phyloP scores from a whole-genome alignment of 768 basidiomycete genomes.

The Kwoniella heveanensis region DNA sequence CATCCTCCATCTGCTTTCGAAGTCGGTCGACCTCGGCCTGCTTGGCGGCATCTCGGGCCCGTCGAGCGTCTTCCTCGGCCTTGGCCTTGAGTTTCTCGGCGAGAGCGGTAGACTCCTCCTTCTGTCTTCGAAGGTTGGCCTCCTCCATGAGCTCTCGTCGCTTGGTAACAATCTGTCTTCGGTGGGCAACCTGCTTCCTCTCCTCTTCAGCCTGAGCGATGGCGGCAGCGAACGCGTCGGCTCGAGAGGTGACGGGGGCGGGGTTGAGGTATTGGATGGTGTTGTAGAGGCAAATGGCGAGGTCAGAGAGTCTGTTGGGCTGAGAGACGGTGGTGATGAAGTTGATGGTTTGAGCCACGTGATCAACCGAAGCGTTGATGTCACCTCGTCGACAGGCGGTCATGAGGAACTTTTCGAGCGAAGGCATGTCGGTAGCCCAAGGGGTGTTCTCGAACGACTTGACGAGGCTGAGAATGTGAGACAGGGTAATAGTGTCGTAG shows the following conservation, averaged over 20 bases:
- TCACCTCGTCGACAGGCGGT: slow-evolving; percentile 84
- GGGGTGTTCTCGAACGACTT: slow-evolving; percentile 69
- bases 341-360: slow-evolving; percentile 77
- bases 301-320: slow-evolving; percentile 67
- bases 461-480: slow-evolving; percentile 72
- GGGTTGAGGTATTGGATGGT: slow-evolving; percentile 62
- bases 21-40: slow-evolving; percentile 62
- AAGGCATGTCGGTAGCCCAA: slow-evolving; percentile 64
- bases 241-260: slow-evolving; percentile 61
- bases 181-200: slow-evolving; percentile 60
- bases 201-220: slow-evolving; percentile 55
- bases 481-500: slow-evolving; percentile 81
- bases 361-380: slow-evolving; percentile 82
- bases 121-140: slow-evolving; percentile 79
- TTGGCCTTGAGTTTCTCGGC: slow-evolving; percentile 67
- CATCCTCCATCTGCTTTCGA: slow-evolving; percentile 66
- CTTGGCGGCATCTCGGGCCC: slow-evolving; percentile 67
- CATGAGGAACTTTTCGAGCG: slow-evolving; percentile 87
- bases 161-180: slow-evolving; percentile 80
- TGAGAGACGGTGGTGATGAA: slow-evolving; percentile 63
- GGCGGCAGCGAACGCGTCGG: slow-evolving; percentile 60
- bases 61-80: slow-evolving; percentile 67
- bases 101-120: slow-evolving; percentile 77
- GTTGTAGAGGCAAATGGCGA: slow-evolving; percentile 73
- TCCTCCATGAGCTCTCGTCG: slow-evolving; percentile 81